These are phyloP conservation scores for Penicillium simplicissimum DNA, from an alignment of 495 filamentous ascomycete genomes.

Conservation along the genomic window DNA sequence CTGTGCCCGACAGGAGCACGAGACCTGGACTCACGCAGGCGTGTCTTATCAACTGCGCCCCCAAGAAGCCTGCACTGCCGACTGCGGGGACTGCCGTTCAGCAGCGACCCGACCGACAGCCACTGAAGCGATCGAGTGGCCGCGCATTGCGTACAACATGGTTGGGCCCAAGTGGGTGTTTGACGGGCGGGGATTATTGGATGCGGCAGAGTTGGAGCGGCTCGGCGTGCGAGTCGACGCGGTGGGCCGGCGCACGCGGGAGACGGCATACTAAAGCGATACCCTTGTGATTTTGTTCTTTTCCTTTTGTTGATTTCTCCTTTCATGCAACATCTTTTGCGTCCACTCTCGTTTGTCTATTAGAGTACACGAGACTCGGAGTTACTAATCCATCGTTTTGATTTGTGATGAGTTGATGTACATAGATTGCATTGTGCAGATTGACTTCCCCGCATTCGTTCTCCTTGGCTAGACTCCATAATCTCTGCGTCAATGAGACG, in stretches of 20 bases:
- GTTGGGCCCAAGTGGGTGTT: slow-evolving; percentile 68
- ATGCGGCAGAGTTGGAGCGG: slow-evolving; percentile 53
- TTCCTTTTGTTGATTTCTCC: neutral
- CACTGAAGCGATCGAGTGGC: slow-evolving; percentile 52
- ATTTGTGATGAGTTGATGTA: too few relatives aligned
- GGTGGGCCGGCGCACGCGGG: slow-evolving; percentile 23
- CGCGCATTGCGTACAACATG: slow-evolving; percentile 55
- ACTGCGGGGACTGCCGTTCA: slow-evolving; percentile 28
- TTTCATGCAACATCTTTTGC: neutral
- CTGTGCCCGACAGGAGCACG: slow-evolving; percentile 10
- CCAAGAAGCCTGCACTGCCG: slow-evolving; percentile 16
- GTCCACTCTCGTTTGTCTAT: neutral
- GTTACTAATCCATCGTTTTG: neutral
- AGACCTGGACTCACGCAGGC: slow-evolving; percentile 20
- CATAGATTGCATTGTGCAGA: too few relatives aligned
- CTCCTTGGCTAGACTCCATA: neutral
- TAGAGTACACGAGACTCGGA: slow-evolving; percentile 3
- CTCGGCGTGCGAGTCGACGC: slow-evolving; percentile 51
- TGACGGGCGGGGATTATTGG: slow-evolving; percentile 66
- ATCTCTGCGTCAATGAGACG: neutral
- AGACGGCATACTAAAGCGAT: slow-evolving; percentile 8
- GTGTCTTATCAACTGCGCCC: slow-evolving; percentile 22
- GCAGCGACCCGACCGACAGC: slow-evolving; percentile 17
- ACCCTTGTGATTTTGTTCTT: slow-evolving; percentile 1
- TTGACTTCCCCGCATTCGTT: neutral